Conservation (phyloP, 2,329 filamentous ascomycete genomes). For the Pseudogymnoascus sp. region DNA sequence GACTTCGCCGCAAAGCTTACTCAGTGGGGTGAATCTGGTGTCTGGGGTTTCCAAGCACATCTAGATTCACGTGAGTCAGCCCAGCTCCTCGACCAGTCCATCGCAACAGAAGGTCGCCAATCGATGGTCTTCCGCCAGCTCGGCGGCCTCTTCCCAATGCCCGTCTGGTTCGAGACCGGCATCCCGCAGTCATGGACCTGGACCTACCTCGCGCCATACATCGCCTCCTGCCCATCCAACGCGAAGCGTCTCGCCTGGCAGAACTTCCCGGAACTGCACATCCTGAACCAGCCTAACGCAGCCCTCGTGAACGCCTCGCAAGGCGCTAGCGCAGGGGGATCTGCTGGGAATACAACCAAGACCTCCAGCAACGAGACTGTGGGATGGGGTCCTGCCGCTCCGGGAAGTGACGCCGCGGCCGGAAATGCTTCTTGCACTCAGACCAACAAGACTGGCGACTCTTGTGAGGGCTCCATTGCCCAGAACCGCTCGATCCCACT, state of each 20-base stretch:
- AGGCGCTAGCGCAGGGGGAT: not conserved
- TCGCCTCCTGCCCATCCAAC: constrained; percentile 63
- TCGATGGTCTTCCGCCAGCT: constrained; percentile 82
- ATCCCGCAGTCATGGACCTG: constrained; percentile 80
- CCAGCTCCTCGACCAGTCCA: constrained; percentile 64
- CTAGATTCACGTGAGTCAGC: constrained; percentile 67
- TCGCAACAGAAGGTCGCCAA: constrained; percentile 71
- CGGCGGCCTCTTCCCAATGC: constrained; percentile 69
- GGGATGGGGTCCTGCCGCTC: constrained; percentile 38
- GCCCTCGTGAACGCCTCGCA: constrained; percentile 49
- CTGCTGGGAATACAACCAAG: constrained; percentile 32
- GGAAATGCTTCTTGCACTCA: constrained; percentile 47
- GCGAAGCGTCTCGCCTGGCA: constrained; percentile 73
- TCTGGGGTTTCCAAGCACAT: constrained; percentile 73
- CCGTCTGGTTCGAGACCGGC: constrained; percentile 71
- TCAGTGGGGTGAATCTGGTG: constrained; percentile 68
- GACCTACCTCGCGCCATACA: constrained; percentile 74
- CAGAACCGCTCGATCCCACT: constrained; percentile 63
- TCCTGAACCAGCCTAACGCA: constrained; percentile 71
- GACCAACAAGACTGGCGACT: constrained; percentile 41
- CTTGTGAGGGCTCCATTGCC: constrained; percentile 56
- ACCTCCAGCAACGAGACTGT: constrained; percentile 55
- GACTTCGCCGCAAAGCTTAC: constrained; percentile 85
- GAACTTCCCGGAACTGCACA: constrained; percentile 65
- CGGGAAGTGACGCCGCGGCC: constrained; percentile 30